phyloP scores from a whole-genome alignment of 768 basidiomycete genomes.

The Pisolithus orientalis region DNA sequence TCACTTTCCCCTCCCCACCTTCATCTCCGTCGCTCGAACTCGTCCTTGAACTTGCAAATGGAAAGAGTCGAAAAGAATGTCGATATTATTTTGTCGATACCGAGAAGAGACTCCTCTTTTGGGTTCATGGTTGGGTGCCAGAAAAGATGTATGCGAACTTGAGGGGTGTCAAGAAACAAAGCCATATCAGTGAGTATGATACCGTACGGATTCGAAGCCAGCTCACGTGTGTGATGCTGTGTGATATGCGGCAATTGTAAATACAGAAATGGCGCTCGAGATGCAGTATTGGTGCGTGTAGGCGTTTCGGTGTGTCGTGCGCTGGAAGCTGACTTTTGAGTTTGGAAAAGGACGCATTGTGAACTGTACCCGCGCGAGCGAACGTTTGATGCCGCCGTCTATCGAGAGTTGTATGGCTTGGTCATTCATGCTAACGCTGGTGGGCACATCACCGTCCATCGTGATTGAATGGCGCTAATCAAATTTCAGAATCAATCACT shows the following conservation, averaged over 20 bases:
- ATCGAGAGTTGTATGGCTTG: slow-evolving; percentile 3
- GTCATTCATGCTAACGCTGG: slow-evolving; percentile 5
- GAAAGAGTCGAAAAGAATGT: not conserved
- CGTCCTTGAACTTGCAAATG: slow-evolving; percentile 3
- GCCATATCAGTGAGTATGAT: slow-evolving; percentile 7
- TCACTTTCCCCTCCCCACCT: not conserved
- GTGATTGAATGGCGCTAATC: too few species aligned
- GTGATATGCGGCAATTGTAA: too few species aligned
- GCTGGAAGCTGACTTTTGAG: not conserved
- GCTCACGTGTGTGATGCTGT: not conserved
- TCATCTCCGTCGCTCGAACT: not conserved
- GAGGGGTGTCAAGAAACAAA: slow-evolving; percentile 5
- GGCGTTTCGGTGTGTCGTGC: too few species aligned
- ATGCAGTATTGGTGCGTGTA: slow-evolving; percentile 20
- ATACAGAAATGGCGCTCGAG: slow-evolving; percentile 18
- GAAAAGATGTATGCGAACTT: slow-evolving; percentile 2
- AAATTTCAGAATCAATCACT: slow-evolving; percentile 8
- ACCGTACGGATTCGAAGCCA: not conserved
- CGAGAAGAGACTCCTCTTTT: slow-evolving; percentile 4
- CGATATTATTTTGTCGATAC: slow-evolving; percentile 8
- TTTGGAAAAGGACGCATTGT: slow-evolving; percentile 18
- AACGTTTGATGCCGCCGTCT: not conserved
- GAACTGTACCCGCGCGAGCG: slow-evolving; percentile 10
- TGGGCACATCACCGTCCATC: too few species aligned
- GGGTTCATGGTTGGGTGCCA: slow-evolving; percentile 6